Base-by-base conservation (phyloP, 2,329 filamentous ascomycete species). In the Neonectria neomacrospora region DNA sequence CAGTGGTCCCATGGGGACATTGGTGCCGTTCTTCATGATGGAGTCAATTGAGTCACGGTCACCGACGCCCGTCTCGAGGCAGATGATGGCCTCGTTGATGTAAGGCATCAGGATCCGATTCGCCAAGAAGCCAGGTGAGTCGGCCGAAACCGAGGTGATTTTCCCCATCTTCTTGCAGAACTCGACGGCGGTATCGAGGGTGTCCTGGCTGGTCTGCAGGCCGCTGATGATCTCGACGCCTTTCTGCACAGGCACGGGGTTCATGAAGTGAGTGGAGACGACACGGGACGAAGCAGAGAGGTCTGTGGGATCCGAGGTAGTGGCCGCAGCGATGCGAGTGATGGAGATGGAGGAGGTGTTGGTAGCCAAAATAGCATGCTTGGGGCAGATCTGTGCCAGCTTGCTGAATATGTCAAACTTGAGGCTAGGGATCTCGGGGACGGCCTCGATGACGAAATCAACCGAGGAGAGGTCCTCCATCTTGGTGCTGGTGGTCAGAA, bases 311-410 rank as follows among this genome's bases (percentile, higher is more conserved):
- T 97, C 88, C 59, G 84, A 83, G 26, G 89, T 91, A 1, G 95
- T 95, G 10, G 94, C 88, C 3, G 96, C 94, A 20, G 96, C 96
- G 73, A 99, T 97, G 75, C 91, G 91, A 45, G 96, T 99, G 78
- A 99, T 97, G 64, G 93, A 95, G 77, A 99, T 99, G 65, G 94
- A 97, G n/a, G 94, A 97, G 7, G 96, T 99, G 83, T 99, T 99
- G 66, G 96, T 99, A 5, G 96, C 95, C 37, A 99, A 87, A 72
- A 99, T 92, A 63, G 96, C 89, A 76, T 98, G 93, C 55, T 90
- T 83, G 11, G 93, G 90, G 70, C 92, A 94, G 70, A 97, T 89
- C 72, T 91, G 82, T 7, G 94, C 94, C 11, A 99, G 86, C 74
- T 91, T 86, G 68, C 88, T 82, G 81, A 99, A 99, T 70, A 99